Conservation (phyloP, 257 asterid species). For the Solanum gracilifrons region DNA sequence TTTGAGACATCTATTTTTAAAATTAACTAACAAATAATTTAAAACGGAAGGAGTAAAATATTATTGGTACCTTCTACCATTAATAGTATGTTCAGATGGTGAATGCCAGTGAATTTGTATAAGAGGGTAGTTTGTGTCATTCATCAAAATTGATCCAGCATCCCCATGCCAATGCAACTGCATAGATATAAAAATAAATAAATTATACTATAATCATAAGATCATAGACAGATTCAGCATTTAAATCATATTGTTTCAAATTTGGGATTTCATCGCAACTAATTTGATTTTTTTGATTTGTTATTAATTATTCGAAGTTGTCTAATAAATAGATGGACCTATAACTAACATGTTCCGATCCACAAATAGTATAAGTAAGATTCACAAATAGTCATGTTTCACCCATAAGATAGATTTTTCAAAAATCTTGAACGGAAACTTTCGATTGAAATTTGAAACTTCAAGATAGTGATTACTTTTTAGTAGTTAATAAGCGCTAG, state of each 20-base stretch:
- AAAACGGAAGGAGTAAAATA: not conserved
- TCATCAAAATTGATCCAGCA: constrained; percentile 41
- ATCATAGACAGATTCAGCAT: not conserved
- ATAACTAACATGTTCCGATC: not conserved
- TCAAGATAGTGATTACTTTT: not conserved
- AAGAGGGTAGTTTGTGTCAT: constrained; percentile 31
- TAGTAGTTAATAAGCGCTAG: not conserved
- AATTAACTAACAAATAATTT: not conserved
- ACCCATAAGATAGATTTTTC: not conserved
- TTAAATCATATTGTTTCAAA: not conserved
- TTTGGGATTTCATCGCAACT: not conserved
- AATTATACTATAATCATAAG: not conserved
- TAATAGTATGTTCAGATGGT: constrained; percentile 67
- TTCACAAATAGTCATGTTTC: not conserved
- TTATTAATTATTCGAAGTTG: not conserved
- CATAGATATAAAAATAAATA: not conserved
- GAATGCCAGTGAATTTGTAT: constrained; percentile 69
- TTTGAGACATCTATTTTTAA: not conserved
- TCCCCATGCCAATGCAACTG: constrained; percentile 51
- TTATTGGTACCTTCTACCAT: constrained; percentile 34
- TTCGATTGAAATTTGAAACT: not conserved
- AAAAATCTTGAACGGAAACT: not conserved
- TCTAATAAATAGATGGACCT: not conserved
- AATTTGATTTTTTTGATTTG: not conserved
- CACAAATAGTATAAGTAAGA: not conserved